Base-by-base conservation (phyloP, 345 rosid genomes). In the Euphorbia peplus region DNA sequence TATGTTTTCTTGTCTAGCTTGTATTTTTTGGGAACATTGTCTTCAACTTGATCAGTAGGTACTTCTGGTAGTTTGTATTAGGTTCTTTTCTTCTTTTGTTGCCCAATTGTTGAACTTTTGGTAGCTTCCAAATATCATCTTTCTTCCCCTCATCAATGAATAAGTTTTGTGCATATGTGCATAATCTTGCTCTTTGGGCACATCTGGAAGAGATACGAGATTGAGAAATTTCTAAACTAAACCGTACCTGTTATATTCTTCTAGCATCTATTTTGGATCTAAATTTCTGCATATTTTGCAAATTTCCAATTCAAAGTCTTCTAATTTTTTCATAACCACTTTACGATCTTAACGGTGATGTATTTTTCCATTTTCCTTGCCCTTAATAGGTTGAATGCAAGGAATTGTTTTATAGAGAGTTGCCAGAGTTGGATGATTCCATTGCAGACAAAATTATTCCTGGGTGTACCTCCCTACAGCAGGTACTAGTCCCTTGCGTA, bases 381-480 rank as follows among this genome's bases (percentile, higher is more conserved):
- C 48, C 32, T 47, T 73, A 69, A 56, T 71, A 91, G 98, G 98
- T 91, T 13, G 85, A 86, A 62, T 89, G 95, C 76, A 89, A 85
- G 75, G 98, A 93, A 79, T 79, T 93, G 25, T 89, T 93, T 78
- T 84, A 83, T 79, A 81, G 95, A 80, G 96, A 89, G 63, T 72
- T 93, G 71, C 95, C 96, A 2, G 82, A 81, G 55, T 81, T 93
- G 74, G 85, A 88, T 75, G 92, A 91, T 70, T 85, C 95, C 55
- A 79, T 93, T 24, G 98, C 97, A 51, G 92, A 89, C 56, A 89
- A 88, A 80, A 85, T 93, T 68, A 71, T 91, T 68, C 85, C 93
- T 68, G 96, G 98, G 70, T 84, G 95, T 83, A 83, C 89, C 62
- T 84, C 85, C 69, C 64, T 93, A 64, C 79, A 88, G 78, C 85